Base-by-base conservation (phyloP, 2,329 filamentous ascomycete species). In the Alternaria sp. region DNA sequence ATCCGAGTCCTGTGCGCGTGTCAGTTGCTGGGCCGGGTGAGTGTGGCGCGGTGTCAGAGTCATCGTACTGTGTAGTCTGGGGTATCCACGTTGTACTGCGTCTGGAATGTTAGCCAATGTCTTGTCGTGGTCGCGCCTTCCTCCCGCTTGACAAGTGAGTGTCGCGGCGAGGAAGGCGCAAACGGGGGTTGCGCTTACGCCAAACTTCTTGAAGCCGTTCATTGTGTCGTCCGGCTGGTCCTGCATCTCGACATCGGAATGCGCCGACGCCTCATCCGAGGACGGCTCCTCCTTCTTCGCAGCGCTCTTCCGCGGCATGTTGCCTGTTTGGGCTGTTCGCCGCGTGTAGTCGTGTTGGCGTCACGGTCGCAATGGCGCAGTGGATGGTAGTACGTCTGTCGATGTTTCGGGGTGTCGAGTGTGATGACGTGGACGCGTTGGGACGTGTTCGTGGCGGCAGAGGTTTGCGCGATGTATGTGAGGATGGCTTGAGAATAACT, bases 51-150 rank as follows among this genome's bases (percentile, higher is more conserved):
- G 45, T 25, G 33, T n/a, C 15, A 28, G 14, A 21, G 8, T 8
- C 14, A 21, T 51, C 69, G 69, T 84, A 86, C 84, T 67, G 88
- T 89, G 76, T 89, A 89, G 68, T 89, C 87, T 46, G 87, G 87
- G 8, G 87, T 89, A 60, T 89, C 87, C 73, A 88, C 81, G 61
- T 84, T 82, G 68, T 83, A 83, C 81, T 85, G 66, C 51, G 63
- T 59, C 51, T 49, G 28, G 21, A 49, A 49, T n/a, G 70, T 80
- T 61, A 80, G 77, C 67, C 53, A 65, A 45, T 56, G 65, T 68
- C 33, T 62, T 51, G 21, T 28, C 45, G 14, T 41, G 12, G 37
- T 33, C 49, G 57, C 60, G 58, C 55, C 63, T 60, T 55, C 57
- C 21, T 20, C 47, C 46, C 18, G 25, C 14, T 14, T 15, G 50